phyloP scores from a whole-genome alignment of 306 rosid genomes.

The Prunus mume region DNA sequence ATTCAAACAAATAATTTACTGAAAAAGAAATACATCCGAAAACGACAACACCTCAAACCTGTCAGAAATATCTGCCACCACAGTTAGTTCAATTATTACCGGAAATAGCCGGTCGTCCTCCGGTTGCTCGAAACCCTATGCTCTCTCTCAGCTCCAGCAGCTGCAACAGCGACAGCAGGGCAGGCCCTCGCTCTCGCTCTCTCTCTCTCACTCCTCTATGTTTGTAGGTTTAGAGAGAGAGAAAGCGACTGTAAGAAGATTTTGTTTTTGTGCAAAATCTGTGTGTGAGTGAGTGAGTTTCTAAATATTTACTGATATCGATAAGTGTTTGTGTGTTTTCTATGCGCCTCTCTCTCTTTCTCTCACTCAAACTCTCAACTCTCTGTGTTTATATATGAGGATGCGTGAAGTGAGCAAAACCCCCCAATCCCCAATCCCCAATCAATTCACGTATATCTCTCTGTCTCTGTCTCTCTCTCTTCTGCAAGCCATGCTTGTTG shows the following conservation, averaged over 20 bases:
- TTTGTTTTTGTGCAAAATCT: slow-evolving; percentile 7
- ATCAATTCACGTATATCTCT: slow-evolving; percentile 31
- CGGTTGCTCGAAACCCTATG: slow-evolving; percentile 60
- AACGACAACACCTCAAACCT: slow-evolving; percentile 55
- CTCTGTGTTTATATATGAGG: slow-evolving; percentile 8
- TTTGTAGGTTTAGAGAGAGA: slow-evolving; percentile 3
- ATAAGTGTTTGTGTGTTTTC: too few species aligned
- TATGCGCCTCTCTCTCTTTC: too few species aligned
- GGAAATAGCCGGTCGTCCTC: slow-evolving; percentile 57
- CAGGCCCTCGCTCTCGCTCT: background rate
- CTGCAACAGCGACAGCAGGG: too few species aligned
- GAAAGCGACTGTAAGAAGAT: slow-evolving; percentile 1
- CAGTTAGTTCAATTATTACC: slow-evolving; percentile 56
- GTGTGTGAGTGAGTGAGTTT: slow-evolving; percentile 8
- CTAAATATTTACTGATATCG: too few species aligned
- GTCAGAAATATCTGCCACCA: slow-evolving; percentile 62
- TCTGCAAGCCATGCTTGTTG: background rate
- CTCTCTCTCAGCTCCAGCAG: slow-evolving; percentile 8
- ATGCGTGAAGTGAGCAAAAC: slow-evolving; percentile 29
- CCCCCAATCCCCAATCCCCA: slow-evolving; percentile 13
- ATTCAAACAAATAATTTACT: background rate
- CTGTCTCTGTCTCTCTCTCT: background rate
- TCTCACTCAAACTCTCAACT: background rate
- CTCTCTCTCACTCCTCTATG: background rate
- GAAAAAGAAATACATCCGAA: slow-evolving; percentile 4